phyloP scores from a whole-genome alignment of 371 early-diverging fungal genomes.

The Choanephora cucurbitarum region DNA sequence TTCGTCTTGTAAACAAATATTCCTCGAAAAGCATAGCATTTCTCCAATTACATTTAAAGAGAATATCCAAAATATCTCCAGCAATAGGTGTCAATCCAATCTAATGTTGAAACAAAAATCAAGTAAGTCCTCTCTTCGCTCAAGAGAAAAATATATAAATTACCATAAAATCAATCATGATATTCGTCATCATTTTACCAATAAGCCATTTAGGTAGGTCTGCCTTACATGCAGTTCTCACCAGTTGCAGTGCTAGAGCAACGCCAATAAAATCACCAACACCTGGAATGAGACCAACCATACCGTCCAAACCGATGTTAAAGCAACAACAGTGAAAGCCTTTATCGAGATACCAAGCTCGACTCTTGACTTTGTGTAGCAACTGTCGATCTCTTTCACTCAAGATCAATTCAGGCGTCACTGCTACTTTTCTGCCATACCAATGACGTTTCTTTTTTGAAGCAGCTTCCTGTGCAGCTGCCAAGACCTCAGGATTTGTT shows the following conservation, averaged over 20 bases:
- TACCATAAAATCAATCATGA: slow-evolving; percentile 50
- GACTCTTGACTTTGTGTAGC: slow-evolving; percentile 32
- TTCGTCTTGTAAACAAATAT: slow-evolving; percentile 38
- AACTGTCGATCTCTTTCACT: slow-evolving; percentile 33
- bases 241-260: slow-evolving; percentile 36
- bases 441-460: slow-evolving; percentile 21
- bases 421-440: slow-evolving; percentile 28
- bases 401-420: slow-evolving; percentile 37
- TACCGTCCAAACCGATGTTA: slow-evolving; percentile 47
- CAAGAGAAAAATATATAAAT: background rate
- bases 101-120: slow-evolving; percentile 9
- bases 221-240: slow-evolving; percentile 35
- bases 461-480: slow-evolving; percentile 22
- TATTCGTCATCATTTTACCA: slow-evolving; percentile 47
- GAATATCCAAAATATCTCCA: slow-evolving; percentile 52
- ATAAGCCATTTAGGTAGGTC: slow-evolving; percentile 42
- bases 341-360: slow-evolving; percentile 42
- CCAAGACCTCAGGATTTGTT: slow-evolving; percentile 25
- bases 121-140: background rate
- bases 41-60: slow-evolving; percentile 52
- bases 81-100: slow-evolving; percentile 50
- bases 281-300: slow-evolving; percentile 52
- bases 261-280: slow-evolving; percentile 48
- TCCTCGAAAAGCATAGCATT: slow-evolving; percentile 51
- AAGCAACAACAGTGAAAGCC: slow-evolving; percentile 48